These are phyloP conservation scores for Penicillium desertorum DNA, from an alignment of 495 filamentous ascomycete species.

Conservation along the genomic window DNA sequence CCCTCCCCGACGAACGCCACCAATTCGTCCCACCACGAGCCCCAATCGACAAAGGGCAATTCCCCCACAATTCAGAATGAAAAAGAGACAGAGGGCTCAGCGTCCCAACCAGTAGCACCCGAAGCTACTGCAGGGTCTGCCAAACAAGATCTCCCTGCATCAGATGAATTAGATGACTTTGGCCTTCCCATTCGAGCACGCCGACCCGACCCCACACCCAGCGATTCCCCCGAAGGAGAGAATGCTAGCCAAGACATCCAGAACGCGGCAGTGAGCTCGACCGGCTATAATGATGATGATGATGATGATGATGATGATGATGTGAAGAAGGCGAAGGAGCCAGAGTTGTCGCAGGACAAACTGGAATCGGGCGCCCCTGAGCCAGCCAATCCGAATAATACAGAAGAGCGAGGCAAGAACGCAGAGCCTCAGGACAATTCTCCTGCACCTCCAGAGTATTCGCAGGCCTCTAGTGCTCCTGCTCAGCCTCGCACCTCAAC, in stretches of 20 bases:
- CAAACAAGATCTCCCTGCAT: slow-evolving; percentile 20
- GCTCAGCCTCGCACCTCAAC: slow-evolving; percentile 19
- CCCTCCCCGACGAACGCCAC: slow-evolving; percentile 14
- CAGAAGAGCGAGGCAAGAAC: slow-evolving; percentile 8
- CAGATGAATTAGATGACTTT: slow-evolving; percentile 44
- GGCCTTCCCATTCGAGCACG: slow-evolving; percentile 45
- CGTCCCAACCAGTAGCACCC: slow-evolving; percentile 3
- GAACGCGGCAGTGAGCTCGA: slow-evolving; percentile 10
- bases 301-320: slow-evolving; percentile 11
- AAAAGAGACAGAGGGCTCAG: slow-evolving; percentile 24
- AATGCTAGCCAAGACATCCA: slow-evolving; percentile 27
- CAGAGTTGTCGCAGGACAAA: slow-evolving; percentile 5
- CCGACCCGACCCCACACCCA: slow-evolving; percentile 17
- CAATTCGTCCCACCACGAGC: slow-evolving; percentile 8
- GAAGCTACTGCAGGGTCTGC: slow-evolving; percentile 2
- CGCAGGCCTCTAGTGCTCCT: slow-evolving; percentile 7
- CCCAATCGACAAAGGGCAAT: slow-evolving; percentile 6
- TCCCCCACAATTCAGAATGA: slow-evolving; percentile 15
- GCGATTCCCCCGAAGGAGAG: slow-evolving; percentile 21
- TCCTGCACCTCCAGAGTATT: slow-evolving; percentile 17
- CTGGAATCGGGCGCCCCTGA: background rate
- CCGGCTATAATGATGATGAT: slow-evolving; percentile 10
- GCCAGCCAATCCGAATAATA: background rate
- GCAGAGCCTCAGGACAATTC: slow-evolving; percentile 2
- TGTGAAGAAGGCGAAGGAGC: slow-evolving; percentile 1